A percentile compares a stretch with the other conserved stretches of the same genome.
These are phyloP conservation scores for Nicotiana noctiflora DNA, from an alignment of 257 asterid species.

Conservation along the genomic window DNA sequence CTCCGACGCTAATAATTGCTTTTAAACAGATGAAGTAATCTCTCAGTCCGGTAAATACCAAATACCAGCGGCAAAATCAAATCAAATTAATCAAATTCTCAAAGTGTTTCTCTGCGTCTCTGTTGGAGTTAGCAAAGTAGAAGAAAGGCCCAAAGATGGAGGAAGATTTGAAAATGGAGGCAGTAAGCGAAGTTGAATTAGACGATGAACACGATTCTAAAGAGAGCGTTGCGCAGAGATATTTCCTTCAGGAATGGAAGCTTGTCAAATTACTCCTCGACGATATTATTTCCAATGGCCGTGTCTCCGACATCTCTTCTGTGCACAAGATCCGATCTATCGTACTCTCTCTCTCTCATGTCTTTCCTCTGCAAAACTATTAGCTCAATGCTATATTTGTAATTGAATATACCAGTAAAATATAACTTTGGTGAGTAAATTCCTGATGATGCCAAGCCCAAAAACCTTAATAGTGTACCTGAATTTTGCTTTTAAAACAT, in stretches of 20 bases:
- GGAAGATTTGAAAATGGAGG: not conserved
- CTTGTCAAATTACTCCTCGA: slow-evolving; percentile 73
- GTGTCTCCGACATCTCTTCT: slow-evolving; percentile 58
- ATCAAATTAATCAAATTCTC: not conserved
- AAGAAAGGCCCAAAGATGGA: slow-evolving; percentile 1
- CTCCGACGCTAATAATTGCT: not conserved
- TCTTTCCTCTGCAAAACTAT: not conserved
- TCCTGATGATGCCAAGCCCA: not conserved
- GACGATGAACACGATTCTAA: slow-evolving; percentile 85
- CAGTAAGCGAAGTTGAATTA: slow-evolving; percentile 28
- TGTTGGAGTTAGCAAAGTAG: not conserved
- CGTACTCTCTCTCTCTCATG: slow-evolving; percentile 31
- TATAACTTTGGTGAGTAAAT: not conserved
- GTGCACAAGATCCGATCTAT: slow-evolving; percentile 83
- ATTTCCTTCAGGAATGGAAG: slow-evolving; percentile 91
- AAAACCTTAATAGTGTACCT: not conserved
- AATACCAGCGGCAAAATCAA: slow-evolving; percentile 4
- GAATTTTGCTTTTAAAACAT: not conserved
- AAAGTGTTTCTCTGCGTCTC: not conserved
- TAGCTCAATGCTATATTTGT: not conserved
- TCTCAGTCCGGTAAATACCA: not conserved
- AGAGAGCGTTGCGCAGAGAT: slow-evolving; percentile 63
- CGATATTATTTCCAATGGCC: slow-evolving; percentile 56
- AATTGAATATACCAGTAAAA: not conserved
- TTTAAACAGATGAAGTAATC: not conserved